Conservation (phyloP, 441 rosid species). For the Populus hybrid region DNA sequence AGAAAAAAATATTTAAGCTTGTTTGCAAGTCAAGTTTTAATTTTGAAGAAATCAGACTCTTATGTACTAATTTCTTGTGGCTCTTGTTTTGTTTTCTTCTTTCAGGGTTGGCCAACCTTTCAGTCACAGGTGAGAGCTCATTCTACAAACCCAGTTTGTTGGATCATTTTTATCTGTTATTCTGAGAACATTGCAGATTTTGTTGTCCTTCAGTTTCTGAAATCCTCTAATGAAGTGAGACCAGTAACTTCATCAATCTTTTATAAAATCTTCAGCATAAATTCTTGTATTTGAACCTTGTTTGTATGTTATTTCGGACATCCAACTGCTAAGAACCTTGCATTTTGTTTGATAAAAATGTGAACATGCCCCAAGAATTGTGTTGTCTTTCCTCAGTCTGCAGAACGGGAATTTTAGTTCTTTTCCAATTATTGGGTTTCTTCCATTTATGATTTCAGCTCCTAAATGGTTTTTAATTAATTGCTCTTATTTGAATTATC, state of each 20-base stretch:
- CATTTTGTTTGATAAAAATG: too few species aligned
- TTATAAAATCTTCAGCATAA: background rate
- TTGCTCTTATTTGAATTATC: background rate
- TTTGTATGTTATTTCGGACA: background rate
- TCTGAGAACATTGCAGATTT: background rate
- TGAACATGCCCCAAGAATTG: background rate
- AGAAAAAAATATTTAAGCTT: background rate
- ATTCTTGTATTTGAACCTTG: background rate
- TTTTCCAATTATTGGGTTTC: background rate
- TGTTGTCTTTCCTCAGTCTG: background rate
- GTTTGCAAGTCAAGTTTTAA: background rate
- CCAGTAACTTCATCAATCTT: background rate
- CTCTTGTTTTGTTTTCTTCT: slow-evolving; percentile 15
- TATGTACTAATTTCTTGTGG: background rate
- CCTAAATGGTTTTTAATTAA: background rate
- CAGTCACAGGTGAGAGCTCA: slow-evolving; percentile 77
- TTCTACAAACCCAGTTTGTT: slow-evolving; percentile 16
- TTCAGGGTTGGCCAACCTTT: slow-evolving; percentile 97
- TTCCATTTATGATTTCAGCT: background rate
- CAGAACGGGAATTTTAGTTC: background rate
- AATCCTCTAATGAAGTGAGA: background rate
- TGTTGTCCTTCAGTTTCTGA: background rate
- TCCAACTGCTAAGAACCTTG: too few species aligned
- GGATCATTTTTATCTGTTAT: background rate
- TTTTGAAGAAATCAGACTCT: slow-evolving; percentile 2